Evolutionary conservation across 768 basidiomycete species (phyloP).

Genomic region (Rhizopogon sp.): DNA sequence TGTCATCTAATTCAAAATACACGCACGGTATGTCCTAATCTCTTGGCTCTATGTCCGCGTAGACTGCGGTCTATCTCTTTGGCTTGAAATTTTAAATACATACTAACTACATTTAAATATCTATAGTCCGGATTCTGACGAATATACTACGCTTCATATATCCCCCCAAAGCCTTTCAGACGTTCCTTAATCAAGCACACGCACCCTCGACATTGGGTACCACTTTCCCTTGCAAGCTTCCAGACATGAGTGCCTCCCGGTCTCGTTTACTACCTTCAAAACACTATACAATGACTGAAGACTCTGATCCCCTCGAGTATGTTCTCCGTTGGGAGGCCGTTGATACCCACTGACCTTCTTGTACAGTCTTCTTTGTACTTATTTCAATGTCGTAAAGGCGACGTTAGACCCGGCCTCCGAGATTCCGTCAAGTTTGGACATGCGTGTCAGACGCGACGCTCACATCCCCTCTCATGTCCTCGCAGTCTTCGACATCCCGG

Average conservation of each 20-base stretch:
- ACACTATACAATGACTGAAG: conserved; percentile 9
- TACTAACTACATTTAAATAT: conserved; percentile 11
- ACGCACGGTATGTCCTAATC: conserved; percentile 20
- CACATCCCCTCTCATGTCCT: conserved; percentile 55
- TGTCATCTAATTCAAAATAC: conserved; percentile 8
- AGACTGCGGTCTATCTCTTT: conserved; percentile 1
- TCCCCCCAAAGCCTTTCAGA: conserved; percentile 2
- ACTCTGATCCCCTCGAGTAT: conserved; percentile 25
- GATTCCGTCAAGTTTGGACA: conserved; percentile 41
- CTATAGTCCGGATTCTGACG: conserved; percentile 17
- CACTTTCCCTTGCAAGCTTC: conserved; percentile 11
- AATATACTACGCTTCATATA: conserved; percentile 9
- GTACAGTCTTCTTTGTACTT: conserved; percentile 25
- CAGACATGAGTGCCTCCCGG: conserved; percentile 10
- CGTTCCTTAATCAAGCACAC: conserved; percentile 6
- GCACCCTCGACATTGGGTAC: conserved; percentile 9
- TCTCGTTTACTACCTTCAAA: conserved; percentile 22
- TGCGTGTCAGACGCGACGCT: conserved; percentile 41
- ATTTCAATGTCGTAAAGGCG: conserved; percentile 28
- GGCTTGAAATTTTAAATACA: background rate
- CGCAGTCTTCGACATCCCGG: conserved; percentile 35
- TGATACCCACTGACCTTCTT: conserved; percentile 6
- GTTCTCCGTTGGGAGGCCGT: background rate
- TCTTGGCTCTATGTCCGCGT: conserved; percentile 3
- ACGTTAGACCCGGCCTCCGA: conserved; percentile 16